A percentile compares a stretch with the other conserved stretches of the same genome.
These are phyloP conservation scores for Orbilia brochopaga DNA, from an alignment of 2,329 filamentous ascomycete species.

Conservation along the genomic window DNA sequence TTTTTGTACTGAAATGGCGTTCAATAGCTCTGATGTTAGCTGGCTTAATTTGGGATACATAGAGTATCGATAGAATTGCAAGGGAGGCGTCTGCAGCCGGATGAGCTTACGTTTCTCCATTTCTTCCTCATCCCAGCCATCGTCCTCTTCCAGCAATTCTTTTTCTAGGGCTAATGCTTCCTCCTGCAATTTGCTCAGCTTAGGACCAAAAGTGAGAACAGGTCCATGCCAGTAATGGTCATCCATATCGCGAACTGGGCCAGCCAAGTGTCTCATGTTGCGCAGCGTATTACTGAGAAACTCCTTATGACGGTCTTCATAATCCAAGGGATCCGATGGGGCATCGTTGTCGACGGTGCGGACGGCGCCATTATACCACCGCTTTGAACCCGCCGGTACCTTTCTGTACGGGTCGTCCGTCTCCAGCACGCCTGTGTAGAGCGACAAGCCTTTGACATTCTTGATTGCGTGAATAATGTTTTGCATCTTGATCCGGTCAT, in stretches of 20 bases:
- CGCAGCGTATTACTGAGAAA: background rate
- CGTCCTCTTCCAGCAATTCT: background rate
- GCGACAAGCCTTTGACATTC: slow-evolving; percentile 3
- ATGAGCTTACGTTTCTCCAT: too few relatives aligned
- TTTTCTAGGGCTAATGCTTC: background rate
- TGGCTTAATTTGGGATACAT: too few relatives aligned
- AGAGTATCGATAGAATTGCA: too few relatives aligned
- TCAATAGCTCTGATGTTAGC: background rate
- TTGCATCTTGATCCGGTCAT: slow-evolving; percentile 2
- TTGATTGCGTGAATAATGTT: slow-evolving; percentile 2
- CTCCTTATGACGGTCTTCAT: background rate
- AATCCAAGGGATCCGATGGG: background rate
- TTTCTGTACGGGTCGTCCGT: background rate
- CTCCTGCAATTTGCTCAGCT: background rate
- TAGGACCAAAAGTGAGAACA: background rate
- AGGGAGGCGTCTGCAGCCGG: too few relatives aligned
- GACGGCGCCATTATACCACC: slow-evolving; percentile 4
- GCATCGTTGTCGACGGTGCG: too few relatives aligned
- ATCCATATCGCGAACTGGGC: background rate
- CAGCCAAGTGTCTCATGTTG: slow-evolving; percentile 10
- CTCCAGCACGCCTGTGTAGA: slow-evolving; percentile 1
- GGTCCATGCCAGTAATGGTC: background rate
- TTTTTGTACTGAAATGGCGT: background rate
- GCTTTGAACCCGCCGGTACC: background rate
- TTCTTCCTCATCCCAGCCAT: background rate